A percentile compares a stretch with the other conserved stretches of the same genome.
These are phyloP conservation scores for Colletotrichum sp. DNA, from an alignment of 2,329 filamentous ascomycete species.

Conservation along the genomic window DNA sequence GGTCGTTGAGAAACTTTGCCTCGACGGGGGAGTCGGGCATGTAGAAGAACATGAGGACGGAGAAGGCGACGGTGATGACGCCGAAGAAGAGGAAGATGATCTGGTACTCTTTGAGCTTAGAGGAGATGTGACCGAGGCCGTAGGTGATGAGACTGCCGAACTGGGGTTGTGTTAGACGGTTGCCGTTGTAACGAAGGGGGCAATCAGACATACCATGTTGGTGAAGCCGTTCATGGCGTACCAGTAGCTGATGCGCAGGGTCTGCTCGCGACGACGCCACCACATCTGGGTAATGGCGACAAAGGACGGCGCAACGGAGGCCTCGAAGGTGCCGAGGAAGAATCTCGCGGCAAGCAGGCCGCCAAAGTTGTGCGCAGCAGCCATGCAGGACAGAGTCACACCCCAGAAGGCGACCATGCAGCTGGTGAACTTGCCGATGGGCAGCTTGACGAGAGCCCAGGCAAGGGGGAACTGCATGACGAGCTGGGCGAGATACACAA, in stretches of 20 bases:
- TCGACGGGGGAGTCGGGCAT: slow-evolving; percentile 70
- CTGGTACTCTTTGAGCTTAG: slow-evolving; percentile 48
- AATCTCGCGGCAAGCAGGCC: slow-evolving; percentile 50
- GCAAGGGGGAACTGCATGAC: slow-evolving; percentile 62
- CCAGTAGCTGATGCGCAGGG: slow-evolving; percentile 32
- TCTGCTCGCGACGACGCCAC: slow-evolving; percentile 38
- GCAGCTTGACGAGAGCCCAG: slow-evolving; percentile 55
- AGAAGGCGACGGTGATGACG: slow-evolving; percentile 51
- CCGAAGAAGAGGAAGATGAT: slow-evolving; percentile 62
- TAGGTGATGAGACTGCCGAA: slow-evolving; percentile 62
- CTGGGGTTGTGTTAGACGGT: slow-evolving; percentile 25
- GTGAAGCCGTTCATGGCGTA: slow-evolving; percentile 35
- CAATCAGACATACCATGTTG: background rate
- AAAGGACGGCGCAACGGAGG: slow-evolving; percentile 51
- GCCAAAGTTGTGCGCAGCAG: slow-evolving; percentile 51
- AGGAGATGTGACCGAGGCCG: slow-evolving; percentile 56
- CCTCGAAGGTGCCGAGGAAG: slow-evolving; percentile 51
- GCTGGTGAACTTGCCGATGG: slow-evolving; percentile 58
- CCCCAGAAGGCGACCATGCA: slow-evolving; percentile 61
- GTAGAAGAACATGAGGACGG: slow-evolving; percentile 54
- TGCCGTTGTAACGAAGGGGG: background rate
- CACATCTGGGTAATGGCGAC: slow-evolving; percentile 54
- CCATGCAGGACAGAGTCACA: slow-evolving; percentile 52
- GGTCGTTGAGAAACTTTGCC: slow-evolving; percentile 58
- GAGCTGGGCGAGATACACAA: slow-evolving; percentile 65